These are phyloP conservation scores for Trypanosoma theileri DNA, from an alignment of 208 protist species.

Conservation along the genomic window DNA sequence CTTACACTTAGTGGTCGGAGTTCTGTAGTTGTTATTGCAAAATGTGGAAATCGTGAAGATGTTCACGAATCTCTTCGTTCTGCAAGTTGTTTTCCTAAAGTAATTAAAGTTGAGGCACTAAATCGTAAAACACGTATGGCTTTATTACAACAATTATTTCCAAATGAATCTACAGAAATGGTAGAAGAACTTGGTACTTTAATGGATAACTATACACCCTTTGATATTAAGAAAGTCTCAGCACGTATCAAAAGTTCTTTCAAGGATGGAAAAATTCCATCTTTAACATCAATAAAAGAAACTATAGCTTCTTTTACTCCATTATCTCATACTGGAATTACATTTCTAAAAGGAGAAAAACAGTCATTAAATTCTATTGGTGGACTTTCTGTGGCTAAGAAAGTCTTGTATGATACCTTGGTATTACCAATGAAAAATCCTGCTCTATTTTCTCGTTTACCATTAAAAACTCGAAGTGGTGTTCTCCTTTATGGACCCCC, in stretches of 20 bases:
- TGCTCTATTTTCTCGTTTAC: conserved; percentile 87
- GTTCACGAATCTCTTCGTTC: conserved; percentile 69
- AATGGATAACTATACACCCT: conserved; percentile 91
- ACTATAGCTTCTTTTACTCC: conserved; percentile 62
- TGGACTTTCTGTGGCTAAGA: conserved; percentile 92
- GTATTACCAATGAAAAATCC: conserved; percentile 94
- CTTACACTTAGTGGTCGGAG: conserved; percentile 27
- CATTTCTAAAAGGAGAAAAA: conserved; percentile 73
- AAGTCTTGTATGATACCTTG: conserved; percentile 93
- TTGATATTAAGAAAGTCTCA: conserved; percentile 69
- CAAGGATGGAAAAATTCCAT: conserved; percentile 6
- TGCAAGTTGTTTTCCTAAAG: conserved; percentile 59
- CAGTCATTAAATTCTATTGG: conserved; percentile 84
- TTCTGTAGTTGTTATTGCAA: conserved; percentile 71
- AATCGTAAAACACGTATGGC: conserved; percentile 43
- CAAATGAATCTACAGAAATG: conserved; percentile 31
- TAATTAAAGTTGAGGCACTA: conserved; percentile 64
- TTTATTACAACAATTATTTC: conserved; percentile 66
- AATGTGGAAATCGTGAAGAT: conserved; percentile 59
- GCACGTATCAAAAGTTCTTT: conserved; percentile 37
- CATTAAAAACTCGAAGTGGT: conserved; percentile 89
- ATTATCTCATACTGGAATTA: conserved; percentile 82
- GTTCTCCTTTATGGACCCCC: conserved; percentile 93
- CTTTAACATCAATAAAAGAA: conserved; percentile 31
- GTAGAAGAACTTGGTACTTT: conserved; percentile 42